Base-by-base conservation (phyloP, 2,329 filamentous ascomycete genomes). In the Fusarium avenaceum region DNA sequence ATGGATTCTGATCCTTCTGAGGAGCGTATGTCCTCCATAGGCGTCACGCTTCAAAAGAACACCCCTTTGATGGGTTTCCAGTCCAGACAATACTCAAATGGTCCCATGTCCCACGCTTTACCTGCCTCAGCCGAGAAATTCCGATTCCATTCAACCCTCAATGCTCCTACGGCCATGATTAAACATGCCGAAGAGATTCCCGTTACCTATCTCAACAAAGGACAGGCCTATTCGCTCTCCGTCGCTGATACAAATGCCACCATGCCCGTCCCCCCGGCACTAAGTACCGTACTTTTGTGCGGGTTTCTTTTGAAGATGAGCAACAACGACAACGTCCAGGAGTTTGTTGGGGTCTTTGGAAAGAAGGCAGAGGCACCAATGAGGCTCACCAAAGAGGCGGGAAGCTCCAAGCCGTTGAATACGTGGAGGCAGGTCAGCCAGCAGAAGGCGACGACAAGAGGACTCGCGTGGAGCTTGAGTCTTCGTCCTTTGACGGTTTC, bases 161-260 rank as follows among this genome's bases (percentile, higher is more conserved):
- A 97, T 77, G 95, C 96, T 2, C 94, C 95, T 4, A 99, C 96
- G 0, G 96, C 96, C 9, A 99, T 98, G 96, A 91, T 96, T 75
- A 96, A 92, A 78, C 90, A 94, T 65, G 81, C 89, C 2, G 92
- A 96, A 63, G 95, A 98, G 77, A 96, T 98, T 24, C 96, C 96
- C 0, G 89, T 98, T n/a, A 97, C 95, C 0, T 99, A 99, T 76
- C 86, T 99, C 19, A 99, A 99, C 82, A 98, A 98, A 80, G 94
- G 95, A 24, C 95, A 98, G 77, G 93, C 94, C 17, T 99, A 99
- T 77, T 92, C 92, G 0, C 83, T 99, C 19, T 92, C 92, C 4
- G 87, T 99, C 28, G 84, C 92, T 46, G 96, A 99, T 76, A 96
- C 92, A 0, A 83, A 85, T 7, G 87, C 91, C 3, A 83, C 85